These are phyloP conservation scores for Chenopodium album DNA, from an alignment of 148 eudicot species.

Conservation along the genomic window DNA sequence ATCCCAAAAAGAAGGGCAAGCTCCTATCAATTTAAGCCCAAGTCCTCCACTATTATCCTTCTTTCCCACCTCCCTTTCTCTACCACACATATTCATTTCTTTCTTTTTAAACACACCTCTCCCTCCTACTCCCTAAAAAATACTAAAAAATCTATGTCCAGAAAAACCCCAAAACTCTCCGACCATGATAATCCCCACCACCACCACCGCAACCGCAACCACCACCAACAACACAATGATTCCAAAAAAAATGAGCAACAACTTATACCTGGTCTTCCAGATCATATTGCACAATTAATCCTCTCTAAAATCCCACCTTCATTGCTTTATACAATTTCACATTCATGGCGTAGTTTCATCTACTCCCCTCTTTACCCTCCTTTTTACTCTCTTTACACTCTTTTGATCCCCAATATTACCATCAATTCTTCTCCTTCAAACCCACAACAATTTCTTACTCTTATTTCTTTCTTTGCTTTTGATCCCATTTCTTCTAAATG, in stretches of 20 bases:
- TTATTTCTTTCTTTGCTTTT: constrained; percentile 32
- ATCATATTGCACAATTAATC: constrained; percentile 57
- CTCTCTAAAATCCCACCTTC: constrained; percentile 53
- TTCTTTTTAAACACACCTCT: background rate
- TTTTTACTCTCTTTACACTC: constrained; percentile 56
- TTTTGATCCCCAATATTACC: constrained; percentile 26
- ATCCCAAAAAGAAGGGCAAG: no score
- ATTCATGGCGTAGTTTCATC: constrained; percentile 59
- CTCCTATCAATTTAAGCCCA: background rate
- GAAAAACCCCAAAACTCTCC: constrained; percentile 1
- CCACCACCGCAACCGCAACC: background rate
- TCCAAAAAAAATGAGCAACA: background rate
- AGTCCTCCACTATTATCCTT: background rate
- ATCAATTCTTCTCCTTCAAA: background rate
- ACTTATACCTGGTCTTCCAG: constrained; percentile 69
- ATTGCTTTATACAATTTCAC: constrained; percentile 50
- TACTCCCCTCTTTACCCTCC: constrained; percentile 65
- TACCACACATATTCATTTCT: background rate
- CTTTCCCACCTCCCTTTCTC: background rate
- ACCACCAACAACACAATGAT: background rate
- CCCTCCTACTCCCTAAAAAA: background rate
- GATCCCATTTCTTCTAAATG: constrained; percentile 53
- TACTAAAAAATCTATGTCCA: background rate
- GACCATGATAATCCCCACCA: background rate
- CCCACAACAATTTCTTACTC: background rate